These are phyloP conservation scores for Acacia acuminata DNA, from an alignment of 306 rosid genomes.

Conservation along the genomic window DNA sequence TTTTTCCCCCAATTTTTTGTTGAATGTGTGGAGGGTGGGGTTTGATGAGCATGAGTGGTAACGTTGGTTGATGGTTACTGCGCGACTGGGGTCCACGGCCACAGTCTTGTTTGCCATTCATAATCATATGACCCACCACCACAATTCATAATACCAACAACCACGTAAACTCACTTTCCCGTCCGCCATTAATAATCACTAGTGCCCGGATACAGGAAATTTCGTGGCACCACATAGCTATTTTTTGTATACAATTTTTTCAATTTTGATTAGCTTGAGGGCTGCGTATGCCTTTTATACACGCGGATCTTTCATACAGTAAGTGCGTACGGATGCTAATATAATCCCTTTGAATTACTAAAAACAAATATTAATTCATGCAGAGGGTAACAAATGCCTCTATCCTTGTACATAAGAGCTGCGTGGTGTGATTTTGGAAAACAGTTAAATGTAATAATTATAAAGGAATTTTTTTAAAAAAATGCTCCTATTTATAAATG, in stretches of 20 bases:
- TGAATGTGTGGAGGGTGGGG: neutral
- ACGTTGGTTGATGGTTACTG: neutral
- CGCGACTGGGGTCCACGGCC: neutral
- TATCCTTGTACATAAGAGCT: too few relatives aligned
- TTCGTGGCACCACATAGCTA: neutral
- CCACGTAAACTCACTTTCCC: too few relatives aligned
- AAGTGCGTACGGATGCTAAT: too few relatives aligned
- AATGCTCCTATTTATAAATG: too few relatives aligned
- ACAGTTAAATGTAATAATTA: too few relatives aligned
- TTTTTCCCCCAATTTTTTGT: neutral
- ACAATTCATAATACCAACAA: neutral
- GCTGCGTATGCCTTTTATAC: neutral
- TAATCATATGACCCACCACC: neutral
- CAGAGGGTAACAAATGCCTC: too few relatives aligned
- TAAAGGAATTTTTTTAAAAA: too few relatives aligned
- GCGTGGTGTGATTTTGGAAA: too few relatives aligned
- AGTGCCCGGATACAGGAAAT: neutral
- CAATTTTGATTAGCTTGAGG: neutral
- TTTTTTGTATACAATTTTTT: too few relatives aligned
- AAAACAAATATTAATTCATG: too few relatives aligned
- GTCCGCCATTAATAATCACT: neutral
- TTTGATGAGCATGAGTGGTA: neutral
- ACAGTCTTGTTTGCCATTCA: neutral
- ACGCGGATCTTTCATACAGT: too few relatives aligned
- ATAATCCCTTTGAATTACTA: too few relatives aligned